phyloP scores from a whole-genome alignment of 2,329 filamentous ascomycete species.

The Nemania sp. region DNA sequence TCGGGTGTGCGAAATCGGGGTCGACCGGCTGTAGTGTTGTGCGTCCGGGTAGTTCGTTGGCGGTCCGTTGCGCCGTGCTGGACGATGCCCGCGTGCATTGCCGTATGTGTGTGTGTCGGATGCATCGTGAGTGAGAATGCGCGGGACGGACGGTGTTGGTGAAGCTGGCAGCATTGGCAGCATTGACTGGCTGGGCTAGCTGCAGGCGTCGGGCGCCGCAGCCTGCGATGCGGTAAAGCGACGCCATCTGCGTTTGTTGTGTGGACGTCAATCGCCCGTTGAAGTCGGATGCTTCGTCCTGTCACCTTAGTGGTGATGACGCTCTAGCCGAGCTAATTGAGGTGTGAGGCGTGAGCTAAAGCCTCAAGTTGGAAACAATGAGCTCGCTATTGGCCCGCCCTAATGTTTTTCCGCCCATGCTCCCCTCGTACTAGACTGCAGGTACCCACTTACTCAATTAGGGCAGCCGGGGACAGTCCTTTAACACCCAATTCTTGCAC shows the following conservation, averaged over 20 bases:
- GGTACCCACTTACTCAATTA: no score
- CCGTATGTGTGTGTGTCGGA: no score
- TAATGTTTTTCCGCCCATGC: slow-evolving; percentile 33
- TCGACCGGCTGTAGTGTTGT: slow-evolving; percentile 69
- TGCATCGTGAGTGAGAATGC: no score
- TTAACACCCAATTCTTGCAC: no score
- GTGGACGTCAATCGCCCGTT: slow-evolving; percentile 38
- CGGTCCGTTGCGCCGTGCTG: slow-evolving; percentile 59
- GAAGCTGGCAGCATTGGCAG: no score
- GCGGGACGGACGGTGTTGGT: no score
- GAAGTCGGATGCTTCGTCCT: slow-evolving; percentile 21
- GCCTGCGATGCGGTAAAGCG: slow-evolving; percentile 73
- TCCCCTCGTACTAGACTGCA: no score
- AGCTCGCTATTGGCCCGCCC: slow-evolving; percentile 37
- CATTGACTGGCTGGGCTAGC: no score
- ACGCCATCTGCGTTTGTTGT: slow-evolving; percentile 64
- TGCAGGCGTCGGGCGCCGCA: slow-evolving; percentile 68
- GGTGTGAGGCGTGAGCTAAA: neutral
- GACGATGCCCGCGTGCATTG: slow-evolving; percentile 61
- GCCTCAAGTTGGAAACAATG: slow-evolving; percentile 30
- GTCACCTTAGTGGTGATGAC: slow-evolving; percentile 23
- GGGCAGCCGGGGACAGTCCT: no score
- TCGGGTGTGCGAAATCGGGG: slow-evolving; percentile 60
- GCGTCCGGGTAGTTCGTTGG: slow-evolving; percentile 59
- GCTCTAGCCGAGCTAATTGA: slow-evolving; percentile 7